Base-by-base conservation (phyloP, 2,329 filamentous ascomycete genomes). In the Claviceps fusiformis region DNA sequence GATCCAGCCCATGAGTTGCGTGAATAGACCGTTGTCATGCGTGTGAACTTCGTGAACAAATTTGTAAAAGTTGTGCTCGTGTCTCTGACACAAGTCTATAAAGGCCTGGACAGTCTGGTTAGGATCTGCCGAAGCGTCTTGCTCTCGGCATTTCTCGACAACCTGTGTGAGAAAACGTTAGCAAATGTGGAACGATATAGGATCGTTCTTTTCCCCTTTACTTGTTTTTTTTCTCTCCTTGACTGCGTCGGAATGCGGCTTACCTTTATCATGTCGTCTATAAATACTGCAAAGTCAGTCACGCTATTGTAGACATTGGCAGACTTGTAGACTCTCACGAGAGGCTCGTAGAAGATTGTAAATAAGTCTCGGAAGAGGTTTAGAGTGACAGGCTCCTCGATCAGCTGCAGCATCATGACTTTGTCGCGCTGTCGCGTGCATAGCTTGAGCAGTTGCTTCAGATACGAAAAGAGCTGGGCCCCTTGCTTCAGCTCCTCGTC, bases 41-140 rank as follows among this genome's bases (percentile, higher is more conserved):
- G 88, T 84, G 66, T 98, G 93, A 0, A 98, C 92, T 71, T 98
- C 93, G 68, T 98, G 93, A 3, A 98, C 87, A 68, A 98, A 98
- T 69, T 95, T 97, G 79, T 97, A 98, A 67, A 98, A 92, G 71
- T 95, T 95, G 67, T 95, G 83, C 70, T 98, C 89, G 68, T 98
- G 93, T 47, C 93, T 83, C 61, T 89, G 86, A 69, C 93, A 98
- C 27, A 98, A 79, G 66, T 98, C 93, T 65, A 98, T 98, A 66
- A 98, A 98, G 17, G 90, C 86, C 68, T 98, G 93, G 1, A 98
- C 93, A 0, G 93, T 98, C 73, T 96, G 91, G 68, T 98, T 98
- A 5, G 93, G 93, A 67, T 98, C 93, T 1, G 92, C 90, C 2
- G 89, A 91, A 49, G 93, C 86, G 67, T 97, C 93, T 63, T 85